Evolutionary conservation across 1,139 yeast genomes (phyloP).

Genomic region (Pichia sp.): DNA sequence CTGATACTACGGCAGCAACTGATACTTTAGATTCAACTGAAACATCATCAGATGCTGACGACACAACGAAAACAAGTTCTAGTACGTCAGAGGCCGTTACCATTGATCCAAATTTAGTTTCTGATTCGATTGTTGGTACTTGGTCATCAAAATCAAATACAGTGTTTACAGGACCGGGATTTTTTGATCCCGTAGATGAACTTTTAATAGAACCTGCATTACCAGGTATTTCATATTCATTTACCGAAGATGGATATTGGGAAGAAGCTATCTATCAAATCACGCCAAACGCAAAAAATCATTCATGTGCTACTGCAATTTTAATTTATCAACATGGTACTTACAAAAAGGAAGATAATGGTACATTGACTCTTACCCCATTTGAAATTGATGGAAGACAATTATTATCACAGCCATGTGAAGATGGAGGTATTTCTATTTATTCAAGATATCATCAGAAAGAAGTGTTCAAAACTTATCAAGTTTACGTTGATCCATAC

Average conservation of each 20-base stretch:
- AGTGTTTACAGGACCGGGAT: constrained; percentile 95
- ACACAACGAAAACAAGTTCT: background rate
- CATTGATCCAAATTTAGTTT: constrained; percentile 13
- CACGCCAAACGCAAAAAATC: constrained; percentile 63
- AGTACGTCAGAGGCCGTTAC: constrained; percentile 2
- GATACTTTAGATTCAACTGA: background rate
- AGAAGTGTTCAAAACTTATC: constrained; percentile 53
- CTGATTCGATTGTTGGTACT: constrained; percentile 60
- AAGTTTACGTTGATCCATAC: constrained; percentile 63
- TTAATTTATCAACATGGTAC: constrained; percentile 86
- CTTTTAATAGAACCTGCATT: constrained; percentile 88
- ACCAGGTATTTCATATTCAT: constrained; percentile 90
- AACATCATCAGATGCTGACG: constrained; percentile 1
- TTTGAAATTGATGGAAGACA: constrained; percentile 90
- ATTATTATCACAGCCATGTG: constrained; percentile 80
- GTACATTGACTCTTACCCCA: constrained; percentile 66
- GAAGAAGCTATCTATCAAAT: constrained; percentile 88
- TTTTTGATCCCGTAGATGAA: constrained; percentile 93
- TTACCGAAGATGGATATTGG: constrained; percentile 83
- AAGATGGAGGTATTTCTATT: constrained; percentile 45
- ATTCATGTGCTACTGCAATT: constrained; percentile 77
- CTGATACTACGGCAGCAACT: constrained; percentile 2
- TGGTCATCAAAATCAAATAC: constrained; percentile 93
- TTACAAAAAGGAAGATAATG: constrained; percentile 57
- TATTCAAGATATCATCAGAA: constrained; percentile 70